Base-by-base conservation (phyloP, 1,284 basidiomycete genomes). In the Melampsora americana region DNA sequence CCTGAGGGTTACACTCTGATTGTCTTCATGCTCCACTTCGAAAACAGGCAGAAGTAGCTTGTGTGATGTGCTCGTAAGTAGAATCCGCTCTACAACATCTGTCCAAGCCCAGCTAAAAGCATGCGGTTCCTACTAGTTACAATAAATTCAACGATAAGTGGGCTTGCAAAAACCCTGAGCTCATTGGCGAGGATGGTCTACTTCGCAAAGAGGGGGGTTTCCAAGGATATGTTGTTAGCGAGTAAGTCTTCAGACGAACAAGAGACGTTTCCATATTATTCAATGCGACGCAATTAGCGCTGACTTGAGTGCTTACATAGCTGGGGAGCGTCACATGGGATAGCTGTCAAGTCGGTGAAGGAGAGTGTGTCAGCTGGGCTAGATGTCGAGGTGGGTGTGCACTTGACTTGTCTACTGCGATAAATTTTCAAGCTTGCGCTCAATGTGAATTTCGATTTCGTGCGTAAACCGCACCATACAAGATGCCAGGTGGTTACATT, bases 161-260 rank as follows among this genome's bases (percentile, higher is more conserved):
- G 28, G 74, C 79, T 12, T 81, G 80, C 46, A 79, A 81, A 74
- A 81, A 82, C 72, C 77, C 78, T n/a, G 77, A 80, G 60, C 39
- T 79, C 48, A 78, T 82, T 67, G 50, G 66, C 26, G 48, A 28
- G 3, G 81, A 82, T 78, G 78, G 79, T 66, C 77, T 80, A 46
- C 79, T 82, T 66, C 82, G 82, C 77, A 79, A 78, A 23, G 81
- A 82, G 78, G 77, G 82, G 26, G 61, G 78, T 20, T 82, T 82
- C 78, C 78, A 79, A 9, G 82, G 82, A 16, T 80, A 78, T 71
- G 79, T 82, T 53, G 79, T 81, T 44, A 79, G 78, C 56, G 80
- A 81, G 65, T 81, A 78, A 79, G 73, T 56, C 23, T n/a, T 5
- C 39, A 6, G 5, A 39, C 14, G n/a, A 6, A n/a, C 2, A 20